Percentiles rank a stretch among this genome's conserved stretches.
phyloP scores from a whole-genome alignment of 2,329 filamentous ascomycete genomes.

The Trichophyton simii region DNA sequence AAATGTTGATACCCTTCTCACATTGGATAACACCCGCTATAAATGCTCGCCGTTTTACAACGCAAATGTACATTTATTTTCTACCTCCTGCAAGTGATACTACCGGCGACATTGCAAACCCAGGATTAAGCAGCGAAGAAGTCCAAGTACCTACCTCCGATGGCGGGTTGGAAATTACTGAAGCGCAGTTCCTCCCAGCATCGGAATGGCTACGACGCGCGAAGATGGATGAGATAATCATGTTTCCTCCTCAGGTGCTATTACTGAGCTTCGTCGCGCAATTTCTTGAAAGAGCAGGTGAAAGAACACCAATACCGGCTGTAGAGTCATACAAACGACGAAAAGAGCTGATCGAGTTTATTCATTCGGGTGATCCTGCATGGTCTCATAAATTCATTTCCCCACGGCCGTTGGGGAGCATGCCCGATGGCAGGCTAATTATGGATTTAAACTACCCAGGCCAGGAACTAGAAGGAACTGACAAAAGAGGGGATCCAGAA shows the following conservation, averaged over 20 bases:
- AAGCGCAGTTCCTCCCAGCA: slow-evolving; percentile 63
- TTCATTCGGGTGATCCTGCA: slow-evolving; percentile 33
- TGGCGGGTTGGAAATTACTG: slow-evolving; percentile 57
- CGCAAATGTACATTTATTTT: slow-evolving; percentile 94
- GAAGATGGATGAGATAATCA: slow-evolving; percentile 53
- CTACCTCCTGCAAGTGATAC: slow-evolving; percentile 47
- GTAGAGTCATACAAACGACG: slow-evolving; percentile 25
- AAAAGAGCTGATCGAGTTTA: slow-evolving; percentile 36
- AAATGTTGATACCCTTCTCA: slow-evolving; percentile 64
- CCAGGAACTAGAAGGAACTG: slow-evolving; percentile 40
- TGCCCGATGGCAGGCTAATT: slow-evolving; percentile 38
- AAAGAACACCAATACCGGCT: slow-evolving; percentile 10
- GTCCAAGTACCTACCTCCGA: slow-evolving; percentile 60
- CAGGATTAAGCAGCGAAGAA: slow-evolving; percentile 38
- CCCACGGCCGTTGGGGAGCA: slow-evolving; percentile 28
- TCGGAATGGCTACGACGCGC: slow-evolving; percentile 57
- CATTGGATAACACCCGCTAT: slow-evolving; percentile 72
- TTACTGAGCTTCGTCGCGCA: slow-evolving; percentile 41
- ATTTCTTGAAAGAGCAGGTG: slow-evolving; percentile 34
- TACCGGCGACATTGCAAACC: slow-evolving; percentile 18
- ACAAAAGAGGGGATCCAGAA: slow-evolving; percentile 40
- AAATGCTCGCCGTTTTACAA: slow-evolving; percentile 68
- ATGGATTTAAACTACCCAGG: slow-evolving; percentile 44
- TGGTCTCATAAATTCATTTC: slow-evolving; percentile 39
- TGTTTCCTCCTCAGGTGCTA: slow-evolving; percentile 80